Percentiles rank a stretch among this genome's conserved stretches.
phyloP scores from a whole-genome alignment of 202 grass and related monocot genomes.

The Brachypodium distachyon region DNA sequence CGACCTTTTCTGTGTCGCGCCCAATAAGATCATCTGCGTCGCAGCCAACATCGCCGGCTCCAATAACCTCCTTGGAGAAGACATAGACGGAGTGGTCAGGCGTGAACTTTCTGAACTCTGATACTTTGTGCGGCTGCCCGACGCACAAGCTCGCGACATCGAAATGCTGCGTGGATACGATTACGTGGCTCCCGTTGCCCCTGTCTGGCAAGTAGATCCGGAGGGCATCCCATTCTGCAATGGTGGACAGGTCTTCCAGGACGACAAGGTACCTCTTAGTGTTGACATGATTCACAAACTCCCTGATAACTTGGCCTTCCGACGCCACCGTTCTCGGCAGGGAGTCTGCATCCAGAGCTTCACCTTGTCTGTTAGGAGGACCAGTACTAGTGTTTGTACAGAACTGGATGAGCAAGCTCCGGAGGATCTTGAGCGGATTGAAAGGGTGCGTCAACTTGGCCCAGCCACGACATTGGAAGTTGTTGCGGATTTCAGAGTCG shows the following conservation, averaged over 20 bases:
- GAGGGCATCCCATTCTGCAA: constrained; percentile 5
- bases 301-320: neutral
- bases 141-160: constrained; percentile 9
- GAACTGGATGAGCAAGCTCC: neutral
- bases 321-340: neutral
- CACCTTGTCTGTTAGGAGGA: neutral
- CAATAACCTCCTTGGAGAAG: neutral
- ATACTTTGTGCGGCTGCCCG: neutral
- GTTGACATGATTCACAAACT: neutral
- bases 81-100: neutral
- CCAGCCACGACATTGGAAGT: neutral
- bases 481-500: neutral
- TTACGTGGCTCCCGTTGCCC: neutral
- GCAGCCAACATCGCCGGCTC: too few relatives aligned
- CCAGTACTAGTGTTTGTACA: neutral
- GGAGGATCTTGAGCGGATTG: neutral
- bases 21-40: neutral
- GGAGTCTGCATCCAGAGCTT: neutral
- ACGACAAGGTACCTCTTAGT: constrained; percentile 9
- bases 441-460: neutral
- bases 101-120: neutral
- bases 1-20: neutral
- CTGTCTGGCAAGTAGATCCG: neutral
- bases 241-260: neutral
- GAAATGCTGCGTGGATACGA: neutral